Base-by-base conservation (phyloP, 805 yeast species). In the Kazachstania taianensis region DNA sequence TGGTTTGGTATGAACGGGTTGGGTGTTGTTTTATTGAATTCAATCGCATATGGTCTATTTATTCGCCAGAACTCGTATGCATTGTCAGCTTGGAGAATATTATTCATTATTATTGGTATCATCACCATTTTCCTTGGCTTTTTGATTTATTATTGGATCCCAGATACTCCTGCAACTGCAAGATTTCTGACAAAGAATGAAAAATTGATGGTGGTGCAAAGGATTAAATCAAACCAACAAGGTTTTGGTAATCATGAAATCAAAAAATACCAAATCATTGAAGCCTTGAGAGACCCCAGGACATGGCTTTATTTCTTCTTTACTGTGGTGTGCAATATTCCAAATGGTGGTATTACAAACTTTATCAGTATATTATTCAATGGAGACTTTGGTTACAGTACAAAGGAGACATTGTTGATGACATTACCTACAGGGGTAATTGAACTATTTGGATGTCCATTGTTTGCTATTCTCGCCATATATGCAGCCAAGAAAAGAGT, bases 101-200 rank as follows among this genome's bases (percentile, higher is more conserved):
- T 77, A 3, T 81, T 69, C 50, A 58, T 81, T 32, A 62, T 78
- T 20, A 67, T 72, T 27, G 94, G 92, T 12, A 51, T 65, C 6
- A 63, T 74, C 38, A 77, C 84, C 3, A 53, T 76, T 5, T 48
- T 67, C 9, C 48, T 73, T 12, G 81, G 81, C 5, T 34, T 68
- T 8, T 36, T 66, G 8, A 62, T 74, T 40, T 53, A 54, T 29
- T 43, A 72, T 36, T 72, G 71, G 52, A 49, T 79, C 34, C 82
- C 83, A n/a, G 76, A 73, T 43, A 53, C 61, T 24, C 83, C 84
- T 25, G 59, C 62, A 15, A 54, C 55, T 18, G 73, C 75, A 3
- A 65, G 70, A 64, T 65, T 66, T 37, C 55, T 67, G 15, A 24
- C 26, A 3, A 33, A 39, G 18, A 64, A 64, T 38, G 81, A 72